Percentiles rank a stretch among this genome's conserved stretches.
phyloP scores from a whole-genome alignment of 345 rosid species.

The Populus ilicifolia region DNA sequence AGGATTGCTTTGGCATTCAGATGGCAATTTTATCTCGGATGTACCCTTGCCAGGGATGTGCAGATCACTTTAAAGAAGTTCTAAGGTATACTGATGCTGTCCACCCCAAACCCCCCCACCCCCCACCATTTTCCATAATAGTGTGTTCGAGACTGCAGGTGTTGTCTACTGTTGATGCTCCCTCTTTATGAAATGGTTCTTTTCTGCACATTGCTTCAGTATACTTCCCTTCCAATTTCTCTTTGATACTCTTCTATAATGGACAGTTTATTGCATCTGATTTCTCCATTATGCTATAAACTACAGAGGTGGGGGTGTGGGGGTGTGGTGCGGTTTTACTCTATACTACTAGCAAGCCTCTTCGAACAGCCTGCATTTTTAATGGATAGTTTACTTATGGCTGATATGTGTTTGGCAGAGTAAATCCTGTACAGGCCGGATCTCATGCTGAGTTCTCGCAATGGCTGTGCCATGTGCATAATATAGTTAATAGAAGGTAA shows the following conservation, averaged over 20 bases:
- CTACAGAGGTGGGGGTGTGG: not conserved
- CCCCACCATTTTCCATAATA: not conserved
- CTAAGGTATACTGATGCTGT: slow-evolving; percentile 45
- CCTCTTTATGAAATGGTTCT: too few relatives aligned
- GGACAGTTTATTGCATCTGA: not conserved
- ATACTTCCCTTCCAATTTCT: not conserved
- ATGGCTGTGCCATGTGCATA: slow-evolving; percentile 90
- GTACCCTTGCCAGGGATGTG: slow-evolving; percentile 95
- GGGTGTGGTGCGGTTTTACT: not conserved
- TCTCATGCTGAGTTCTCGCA: slow-evolving; percentile 84
- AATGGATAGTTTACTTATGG: not conserved
- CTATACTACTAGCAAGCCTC: not conserved
- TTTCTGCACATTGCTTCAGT: too few relatives aligned
- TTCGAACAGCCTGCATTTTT: not conserved
- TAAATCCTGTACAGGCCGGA: slow-evolving; percentile 72
- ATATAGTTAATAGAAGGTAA: slow-evolving; percentile 90
- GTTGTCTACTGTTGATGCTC: not conserved
- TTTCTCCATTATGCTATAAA: not conserved
- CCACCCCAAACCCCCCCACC: not conserved
- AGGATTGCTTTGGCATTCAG: slow-evolving; percentile 36
- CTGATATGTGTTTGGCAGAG: slow-evolving; percentile 38
- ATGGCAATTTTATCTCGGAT: slow-evolving; percentile 85
- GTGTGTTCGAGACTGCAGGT: not conserved
- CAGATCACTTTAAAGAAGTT: slow-evolving; percentile 91
- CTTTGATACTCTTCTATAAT: not conserved